Evolutionary conservation across 2,329 filamentous ascomycete species (phyloP).

Genomic region (Aspergillus sp.): DNA sequence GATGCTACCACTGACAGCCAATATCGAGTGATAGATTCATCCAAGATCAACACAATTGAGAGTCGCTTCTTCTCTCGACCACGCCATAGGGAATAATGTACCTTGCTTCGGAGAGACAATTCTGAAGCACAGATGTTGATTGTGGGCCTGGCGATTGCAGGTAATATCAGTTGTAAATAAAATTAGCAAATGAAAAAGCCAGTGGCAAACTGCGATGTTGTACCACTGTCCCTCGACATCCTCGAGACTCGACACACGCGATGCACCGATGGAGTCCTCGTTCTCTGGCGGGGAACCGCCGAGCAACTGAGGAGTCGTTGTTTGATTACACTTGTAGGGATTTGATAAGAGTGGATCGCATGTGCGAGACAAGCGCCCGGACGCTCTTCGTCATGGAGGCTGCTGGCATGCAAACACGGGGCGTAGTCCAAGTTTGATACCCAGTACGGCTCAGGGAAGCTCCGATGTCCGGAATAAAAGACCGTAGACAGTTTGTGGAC

Average conservation of each 20-base stretch:
- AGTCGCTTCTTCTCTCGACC: background rate
- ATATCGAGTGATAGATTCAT: conserved; percentile 2
- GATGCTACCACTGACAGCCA: background rate
- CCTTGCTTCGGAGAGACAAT: background rate
- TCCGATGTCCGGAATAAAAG: conserved; percentile 3
- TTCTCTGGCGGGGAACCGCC: background rate
- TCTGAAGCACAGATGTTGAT: background rate
- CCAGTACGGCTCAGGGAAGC: background rate
- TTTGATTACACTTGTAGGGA: background rate
- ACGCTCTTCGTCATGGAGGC: background rate
- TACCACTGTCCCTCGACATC: conserved; percentile 3
- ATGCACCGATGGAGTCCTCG: background rate
- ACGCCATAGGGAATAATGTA: background rate
- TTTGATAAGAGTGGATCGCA: conserved; percentile 7
- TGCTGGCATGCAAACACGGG: background rate
- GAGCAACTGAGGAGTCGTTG: background rate
- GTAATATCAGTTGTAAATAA: background rate
- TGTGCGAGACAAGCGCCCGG: conserved; percentile 9
- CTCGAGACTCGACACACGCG: background rate
- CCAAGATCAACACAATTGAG: background rate
- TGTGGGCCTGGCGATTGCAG: background rate
- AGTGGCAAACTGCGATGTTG: conserved; percentile 13
- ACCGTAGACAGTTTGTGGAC: background rate
- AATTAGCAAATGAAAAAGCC: conserved; percentile 3
- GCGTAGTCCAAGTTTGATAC: background rate